phyloP scores from a whole-genome alignment of 768 basidiomycete species.

The Pulveroboletus ravenelii region DNA sequence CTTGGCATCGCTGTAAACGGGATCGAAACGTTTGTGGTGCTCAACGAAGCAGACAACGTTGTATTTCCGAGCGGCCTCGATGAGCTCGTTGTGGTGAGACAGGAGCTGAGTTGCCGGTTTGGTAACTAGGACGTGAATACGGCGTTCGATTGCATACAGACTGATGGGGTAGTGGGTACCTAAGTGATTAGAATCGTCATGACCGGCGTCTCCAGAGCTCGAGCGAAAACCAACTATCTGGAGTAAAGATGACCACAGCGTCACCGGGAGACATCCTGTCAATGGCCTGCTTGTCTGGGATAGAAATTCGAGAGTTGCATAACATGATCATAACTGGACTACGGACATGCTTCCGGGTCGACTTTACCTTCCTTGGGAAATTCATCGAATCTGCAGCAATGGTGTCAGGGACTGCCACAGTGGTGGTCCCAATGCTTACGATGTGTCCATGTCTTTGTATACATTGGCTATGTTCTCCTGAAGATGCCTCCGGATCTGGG shows the following conservation, averaged over 20 bases:
- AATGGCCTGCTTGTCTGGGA: constrained; percentile 79
- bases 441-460: constrained; percentile 84
- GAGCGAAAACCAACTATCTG: constrained; percentile 58
- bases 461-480: constrained; percentile 75
- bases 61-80: constrained; percentile 71
- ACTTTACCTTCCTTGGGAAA: constrained; percentile 68
- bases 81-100: constrained; percentile 74
- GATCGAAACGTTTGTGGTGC: constrained; percentile 90
- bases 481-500: constrained; percentile 77
- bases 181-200: constrained; percentile 25
- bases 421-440: constrained; percentile 41
- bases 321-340: neutral
- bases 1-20: constrained; percentile 88
- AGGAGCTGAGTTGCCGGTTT: constrained; percentile 90
- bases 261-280: constrained; percentile 73
- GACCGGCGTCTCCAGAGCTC: neutral
- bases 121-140: constrained; percentile 86
- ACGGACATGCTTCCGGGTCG: constrained; percentile 80
- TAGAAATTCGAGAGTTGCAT: neutral
- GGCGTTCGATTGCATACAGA: constrained; percentile 78
- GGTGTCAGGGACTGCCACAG: neutral
- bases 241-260: constrained; percentile 91
- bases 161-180: constrained; percentile 84
- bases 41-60: constrained; percentile 91
- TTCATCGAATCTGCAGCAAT: constrained; percentile 57